phyloP scores from a whole-genome alignment of 371 early-diverging fungal genomes.

The Hamiltosporidium tvaerminnensis region DNA sequence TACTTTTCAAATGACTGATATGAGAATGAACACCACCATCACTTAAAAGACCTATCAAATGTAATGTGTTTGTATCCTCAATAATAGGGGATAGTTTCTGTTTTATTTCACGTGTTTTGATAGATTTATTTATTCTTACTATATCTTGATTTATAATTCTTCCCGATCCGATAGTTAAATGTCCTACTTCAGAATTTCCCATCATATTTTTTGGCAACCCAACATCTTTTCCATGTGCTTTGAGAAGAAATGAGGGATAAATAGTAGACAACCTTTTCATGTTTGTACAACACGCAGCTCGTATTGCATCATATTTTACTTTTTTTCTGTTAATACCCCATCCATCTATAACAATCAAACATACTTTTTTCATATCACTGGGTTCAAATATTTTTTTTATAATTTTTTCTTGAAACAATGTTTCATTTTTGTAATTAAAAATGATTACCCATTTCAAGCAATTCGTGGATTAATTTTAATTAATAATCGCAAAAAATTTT shows the following conservation, averaged over 20 bases:
- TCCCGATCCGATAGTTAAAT: conserved; percentile 96
- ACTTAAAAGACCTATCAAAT: conserved; percentile 74
- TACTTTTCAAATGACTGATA: conserved; percentile 69
- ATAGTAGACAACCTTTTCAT: conserved; percentile 16
- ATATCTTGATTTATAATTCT: conserved; percentile 81
- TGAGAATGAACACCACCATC: conserved; percentile 98
- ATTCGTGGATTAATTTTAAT: too few relatives aligned
- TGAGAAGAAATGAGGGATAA: conserved; percentile 48
- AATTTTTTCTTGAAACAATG: too few relatives aligned
- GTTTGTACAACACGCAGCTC: conserved; percentile 4
- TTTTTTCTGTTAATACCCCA: conserved; percentile 39
- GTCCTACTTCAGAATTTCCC: conserved; percentile 99
- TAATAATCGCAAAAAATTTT: too few relatives aligned
- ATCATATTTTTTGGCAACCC: conserved; percentile 88
- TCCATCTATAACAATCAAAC: conserved; percentile 53
- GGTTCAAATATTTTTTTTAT: too few relatives aligned
- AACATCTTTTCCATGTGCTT: conserved; percentile 84
- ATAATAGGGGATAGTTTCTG: not conserved
- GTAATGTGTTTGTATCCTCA: conserved; percentile 54
- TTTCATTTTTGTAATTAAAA: too few relatives aligned
- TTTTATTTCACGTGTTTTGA: not conserved
- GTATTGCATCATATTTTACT: conserved; percentile 24
- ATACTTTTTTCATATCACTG: conserved; percentile 31
- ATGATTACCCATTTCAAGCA: too few relatives aligned
- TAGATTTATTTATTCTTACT: conserved; percentile 35